Base-by-base conservation (phyloP, 1,284 basidiomycete species). In the Rhodotorula sp. region DNA sequence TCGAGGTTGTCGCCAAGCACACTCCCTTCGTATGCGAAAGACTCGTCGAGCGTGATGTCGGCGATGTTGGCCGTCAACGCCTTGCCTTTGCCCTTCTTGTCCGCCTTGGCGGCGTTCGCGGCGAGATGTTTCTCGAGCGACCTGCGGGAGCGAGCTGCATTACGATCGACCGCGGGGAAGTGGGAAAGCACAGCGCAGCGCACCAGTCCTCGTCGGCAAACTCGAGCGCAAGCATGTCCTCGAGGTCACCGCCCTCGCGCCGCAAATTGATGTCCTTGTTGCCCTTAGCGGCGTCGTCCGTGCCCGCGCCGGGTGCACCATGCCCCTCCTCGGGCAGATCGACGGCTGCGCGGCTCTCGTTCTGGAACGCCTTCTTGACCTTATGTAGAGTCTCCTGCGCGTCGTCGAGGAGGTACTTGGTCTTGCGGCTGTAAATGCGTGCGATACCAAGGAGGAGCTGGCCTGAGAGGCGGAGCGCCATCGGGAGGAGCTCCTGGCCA, bases 361-460 rank as follows among this genome's bases (percentile, higher is more conserved):
- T 61, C 50, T 64, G 50, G 56, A 76, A 75, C n/a, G 51, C 94
- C 89, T 97, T 91, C 81, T 96, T 96, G 71, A 99, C 96, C 82
- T 95, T 94, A 64, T 95, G 84, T 69, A 98, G 84, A 0, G 95
- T 94, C 81, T 99, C 97, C 78, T 96, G 96, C 81, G 95, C 98
- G 81, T 99, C 96, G 80, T 99, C 96, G 76, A 97, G 84, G 4
- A 99, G 87, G 83, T 99, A 99, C 80, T 97, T 97, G 34, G 94
- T 93, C 82, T 99, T 97, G 61, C 96, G 87, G 79, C 94, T 95
- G 83, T 99, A 98, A 80, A 99, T 98, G 71, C 97, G 88, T 62
- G 95, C 94, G 66, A 99, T 94, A 79, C 96, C 96, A 53, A 99
- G 88, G 70, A 99, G 87, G 59, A 99, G 86, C 79, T 98, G 96